Evolutionary conservation across 441 rosid species (phyloP).

Genomic region (Gossypium gossypioides): DNA sequence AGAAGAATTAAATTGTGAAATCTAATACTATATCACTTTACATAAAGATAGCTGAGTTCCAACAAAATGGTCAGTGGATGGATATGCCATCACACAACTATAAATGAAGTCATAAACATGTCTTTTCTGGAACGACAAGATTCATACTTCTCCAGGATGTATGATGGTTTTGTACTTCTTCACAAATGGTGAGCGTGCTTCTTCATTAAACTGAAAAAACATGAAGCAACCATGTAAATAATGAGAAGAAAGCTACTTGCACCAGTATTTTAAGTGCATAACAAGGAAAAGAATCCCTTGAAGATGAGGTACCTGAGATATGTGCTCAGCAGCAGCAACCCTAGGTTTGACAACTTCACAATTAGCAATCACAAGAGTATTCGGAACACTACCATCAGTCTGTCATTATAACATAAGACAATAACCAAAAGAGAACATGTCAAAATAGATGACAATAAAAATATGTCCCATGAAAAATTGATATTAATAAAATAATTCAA

Average conservation of each 20-base stretch:
- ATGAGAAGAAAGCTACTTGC: not conserved
- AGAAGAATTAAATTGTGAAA: not conserved
- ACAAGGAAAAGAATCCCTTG: not conserved
- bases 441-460: not conserved
- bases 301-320: constrained; percentile 58
- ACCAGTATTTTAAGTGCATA: not conserved
- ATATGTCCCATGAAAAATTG: not conserved
- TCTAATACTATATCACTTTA: not conserved
- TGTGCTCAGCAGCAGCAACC: constrained; percentile 97
- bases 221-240: constrained; percentile 6
- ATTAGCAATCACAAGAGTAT: constrained; percentile 87
- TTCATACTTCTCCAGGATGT: constrained; percentile 96
- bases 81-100: not conserved
- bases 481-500: not conserved
- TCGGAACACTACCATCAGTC: constrained; percentile 99
- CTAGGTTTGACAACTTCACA: constrained; percentile 96
- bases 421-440: constrained; percentile 1
- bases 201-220: constrained; percentile 76
- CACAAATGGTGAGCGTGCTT: constrained; percentile 96
- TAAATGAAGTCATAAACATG: not conserved
- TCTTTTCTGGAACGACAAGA: not conserved
- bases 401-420: constrained; percentile 21
- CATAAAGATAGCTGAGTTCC: not conserved
- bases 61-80: not conserved
- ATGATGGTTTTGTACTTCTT: constrained; percentile 95